These are phyloP conservation scores for Polyporus tsugae DNA, from an alignment of 1,284 basidiomycete species.

Conservation along the genomic window DNA sequence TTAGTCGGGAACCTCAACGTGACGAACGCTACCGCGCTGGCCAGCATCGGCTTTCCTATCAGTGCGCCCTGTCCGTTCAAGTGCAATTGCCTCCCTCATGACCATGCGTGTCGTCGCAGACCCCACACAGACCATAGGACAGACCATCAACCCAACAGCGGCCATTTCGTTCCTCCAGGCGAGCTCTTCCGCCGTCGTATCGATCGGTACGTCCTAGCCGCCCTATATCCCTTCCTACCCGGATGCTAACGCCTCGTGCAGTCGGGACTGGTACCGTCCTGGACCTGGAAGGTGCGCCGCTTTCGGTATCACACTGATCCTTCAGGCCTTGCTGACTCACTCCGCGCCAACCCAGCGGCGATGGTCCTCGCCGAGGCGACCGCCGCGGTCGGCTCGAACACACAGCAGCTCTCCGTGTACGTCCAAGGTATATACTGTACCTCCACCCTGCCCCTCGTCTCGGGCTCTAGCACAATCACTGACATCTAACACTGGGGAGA, in stretches of 20 bases:
- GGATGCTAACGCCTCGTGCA: not conserved
- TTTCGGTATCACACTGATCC: not conserved
- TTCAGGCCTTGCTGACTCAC: no score
- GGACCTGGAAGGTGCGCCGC: conserved; percentile 16
- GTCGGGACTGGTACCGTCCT: conserved; percentile 12
- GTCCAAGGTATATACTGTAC: conserved; percentile 5
- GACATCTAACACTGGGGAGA: no score
- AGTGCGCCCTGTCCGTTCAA: not conserved
- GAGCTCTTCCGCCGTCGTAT: conserved; percentile 12
- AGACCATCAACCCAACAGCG: conserved; percentile 10
- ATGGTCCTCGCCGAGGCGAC: conserved; percentile 11
- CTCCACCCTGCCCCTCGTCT: no score
- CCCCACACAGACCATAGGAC: conserved; percentile 8
- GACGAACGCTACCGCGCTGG: conserved; percentile 11
- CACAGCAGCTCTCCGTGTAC: conserved; percentile 19
- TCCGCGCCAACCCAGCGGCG: conserved; percentile 1
- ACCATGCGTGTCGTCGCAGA: not conserved
- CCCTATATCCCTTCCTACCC: not conserved
- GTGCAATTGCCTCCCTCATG: not conserved
- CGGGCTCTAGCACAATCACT: no score
- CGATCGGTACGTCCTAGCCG: conserved; percentile 9
- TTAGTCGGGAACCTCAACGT: conserved; percentile 19
- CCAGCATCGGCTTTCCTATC: conserved; percentile 13
- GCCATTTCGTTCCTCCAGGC: conserved; percentile 20
- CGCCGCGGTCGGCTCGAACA: conserved; percentile 7